phyloP scores from a whole-genome alignment of 805 yeast genomes.

The Wickerhamomyces chambardii region DNA sequence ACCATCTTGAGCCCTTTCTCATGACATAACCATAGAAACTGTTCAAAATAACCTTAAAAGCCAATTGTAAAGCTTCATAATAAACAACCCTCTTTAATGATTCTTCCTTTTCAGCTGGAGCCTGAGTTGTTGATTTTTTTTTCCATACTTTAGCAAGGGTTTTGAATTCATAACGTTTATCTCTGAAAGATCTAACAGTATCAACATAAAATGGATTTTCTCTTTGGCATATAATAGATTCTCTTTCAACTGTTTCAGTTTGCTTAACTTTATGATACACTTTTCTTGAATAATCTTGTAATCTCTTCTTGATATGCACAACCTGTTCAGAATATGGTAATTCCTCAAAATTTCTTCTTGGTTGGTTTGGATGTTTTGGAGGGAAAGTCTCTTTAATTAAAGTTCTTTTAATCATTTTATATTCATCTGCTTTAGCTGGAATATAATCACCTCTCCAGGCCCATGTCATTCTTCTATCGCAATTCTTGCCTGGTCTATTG shows the following conservation, averaged over 20 bases:
- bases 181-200: slow-evolving; percentile 91
- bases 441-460: slow-evolving; percentile 96
- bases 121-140: slow-evolving; percentile 54
- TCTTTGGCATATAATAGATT: slow-evolving; percentile 92
- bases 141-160: slow-evolving; percentile 93
- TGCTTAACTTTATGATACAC: slow-evolving; percentile 76
- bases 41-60: slow-evolving; percentile 93
- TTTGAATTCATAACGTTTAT: slow-evolving; percentile 92
- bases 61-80: slow-evolving; percentile 91
- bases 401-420: slow-evolving; percentile 80
- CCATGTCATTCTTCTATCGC: slow-evolving; percentile 93
- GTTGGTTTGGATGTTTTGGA: slow-evolving; percentile 43
- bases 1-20: slow-evolving; percentile 99
- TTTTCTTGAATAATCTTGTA: slow-evolving; percentile 78
- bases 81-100: slow-evolving; percentile 90
- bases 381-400: slow-evolving; percentile 74
- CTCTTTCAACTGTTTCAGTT: slow-evolving; percentile 79
- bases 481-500: slow-evolving; percentile 87
- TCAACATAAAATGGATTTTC: slow-evolving; percentile 96
- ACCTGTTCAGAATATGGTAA: slow-evolving; percentile 75
- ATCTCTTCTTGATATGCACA: slow-evolving; percentile 58
- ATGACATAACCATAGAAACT: slow-evolving; percentile 97
- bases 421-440: slow-evolving; percentile 89
- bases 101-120: slow-evolving; percentile 63
- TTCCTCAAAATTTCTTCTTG: slow-evolving; percentile 64